phyloP scores from a whole-genome alignment of 2,329 filamentous ascomycete species.

The Fusarium fracticaudum region DNA sequence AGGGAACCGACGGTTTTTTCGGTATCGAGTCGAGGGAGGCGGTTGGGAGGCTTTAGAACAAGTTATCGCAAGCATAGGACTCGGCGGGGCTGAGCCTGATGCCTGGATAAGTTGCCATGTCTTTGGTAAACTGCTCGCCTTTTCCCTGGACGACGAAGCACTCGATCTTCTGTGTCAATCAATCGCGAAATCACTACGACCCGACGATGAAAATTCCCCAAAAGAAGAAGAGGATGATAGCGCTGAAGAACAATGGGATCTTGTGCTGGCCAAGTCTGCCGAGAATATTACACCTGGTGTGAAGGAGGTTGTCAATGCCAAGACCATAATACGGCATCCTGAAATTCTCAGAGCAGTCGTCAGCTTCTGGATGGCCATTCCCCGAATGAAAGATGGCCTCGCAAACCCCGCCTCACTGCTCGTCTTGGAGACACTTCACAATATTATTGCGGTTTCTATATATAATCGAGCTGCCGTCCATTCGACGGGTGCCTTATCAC shows the following conservation, averaged over 20 bases:
- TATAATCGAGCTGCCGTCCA: constrained; percentile 79
- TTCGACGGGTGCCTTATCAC: constrained; percentile 74
- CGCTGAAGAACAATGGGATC: constrained; percentile 51
- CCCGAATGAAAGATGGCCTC: constrained; percentile 55
- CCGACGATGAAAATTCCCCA: constrained; percentile 42
- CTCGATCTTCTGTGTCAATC: constrained; percentile 74
- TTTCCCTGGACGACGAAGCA: constrained; percentile 81
- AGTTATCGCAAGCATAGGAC: constrained; percentile 73
- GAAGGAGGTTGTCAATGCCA: constrained; percentile 59
- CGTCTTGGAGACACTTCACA: constrained; percentile 71
- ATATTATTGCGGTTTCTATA: constrained; percentile 68
- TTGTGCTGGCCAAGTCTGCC: constrained; percentile 50
- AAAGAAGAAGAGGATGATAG: constrained; percentile 46
- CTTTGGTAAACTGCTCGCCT: constrained; percentile 84
- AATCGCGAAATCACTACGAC: constrained; percentile 51
- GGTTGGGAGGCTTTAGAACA: constrained; percentile 84
- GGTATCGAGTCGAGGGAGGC: constrained; percentile 75
- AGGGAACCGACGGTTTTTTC: constrained; percentile 90
- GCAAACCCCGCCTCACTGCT: constrained; percentile 68
- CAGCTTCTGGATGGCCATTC: constrained; percentile 71
- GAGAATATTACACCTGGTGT: constrained; percentile 54
- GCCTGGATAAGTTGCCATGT: constrained; percentile 75
- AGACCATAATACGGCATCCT: constrained; percentile 65
- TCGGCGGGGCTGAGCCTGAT: constrained; percentile 73
- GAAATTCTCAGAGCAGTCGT: constrained; percentile 71